A percentile compares a stretch with the other conserved stretches of the same genome.
Evolutionary conservation across 306 rosid genomes (phyloP).

Genomic region (Fagus crenata): DNA sequence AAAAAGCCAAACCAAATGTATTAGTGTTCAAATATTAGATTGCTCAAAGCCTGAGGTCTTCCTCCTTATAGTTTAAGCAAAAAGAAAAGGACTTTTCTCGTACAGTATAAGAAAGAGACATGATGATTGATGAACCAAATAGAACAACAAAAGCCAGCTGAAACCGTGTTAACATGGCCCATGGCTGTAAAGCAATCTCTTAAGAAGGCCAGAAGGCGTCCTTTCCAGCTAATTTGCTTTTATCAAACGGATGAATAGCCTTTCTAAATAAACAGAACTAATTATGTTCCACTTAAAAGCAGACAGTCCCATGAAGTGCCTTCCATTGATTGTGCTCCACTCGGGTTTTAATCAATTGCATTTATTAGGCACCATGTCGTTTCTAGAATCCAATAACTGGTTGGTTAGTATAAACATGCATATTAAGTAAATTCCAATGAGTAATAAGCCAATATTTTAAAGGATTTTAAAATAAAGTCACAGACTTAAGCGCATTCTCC

Average conservation of each 20-base stretch:
- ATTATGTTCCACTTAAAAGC: conserved; percentile 14
- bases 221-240: conserved; percentile 43
- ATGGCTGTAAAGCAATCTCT: not conserved
- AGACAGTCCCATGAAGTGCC: not conserved
- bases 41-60: not conserved
- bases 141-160: not conserved
- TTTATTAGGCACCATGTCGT: not conserved
- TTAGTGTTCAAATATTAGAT: too few species aligned
- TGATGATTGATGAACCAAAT: not conserved
- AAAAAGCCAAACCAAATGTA: too few species aligned
- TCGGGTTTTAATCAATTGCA: not conserved
- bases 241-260: conserved; percentile 25
- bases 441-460: too few species aligned
- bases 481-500: too few species aligned
- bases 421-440: too few species aligned
- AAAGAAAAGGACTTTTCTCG: not conserved
- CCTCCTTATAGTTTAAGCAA: not conserved
- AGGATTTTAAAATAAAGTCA: too few species aligned
- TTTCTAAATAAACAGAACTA: not conserved
- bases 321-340: not conserved
- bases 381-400: not conserved
- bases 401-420: not conserved
- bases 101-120: not conserved
- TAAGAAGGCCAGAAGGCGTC: not conserved
- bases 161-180: not conserved